phyloP scores from a whole-genome alignment of 192 early-diverging fungal genomes.

The Linnemannia schmuckeri region DNA sequence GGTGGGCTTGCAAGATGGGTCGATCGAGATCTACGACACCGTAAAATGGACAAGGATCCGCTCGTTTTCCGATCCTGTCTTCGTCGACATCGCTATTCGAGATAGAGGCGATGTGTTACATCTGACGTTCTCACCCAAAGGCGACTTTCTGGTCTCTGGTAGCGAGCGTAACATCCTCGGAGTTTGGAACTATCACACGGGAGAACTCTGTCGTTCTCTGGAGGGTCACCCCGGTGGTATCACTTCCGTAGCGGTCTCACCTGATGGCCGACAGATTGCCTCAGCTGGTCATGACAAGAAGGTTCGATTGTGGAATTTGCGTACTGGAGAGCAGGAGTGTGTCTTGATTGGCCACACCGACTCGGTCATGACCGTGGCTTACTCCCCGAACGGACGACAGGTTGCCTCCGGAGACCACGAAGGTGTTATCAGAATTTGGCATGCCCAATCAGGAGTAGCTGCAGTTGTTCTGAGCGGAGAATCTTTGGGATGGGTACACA shows the following conservation, averaged over 20 bases:
- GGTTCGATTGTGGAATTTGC: not conserved
- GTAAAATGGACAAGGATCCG: not conserved
- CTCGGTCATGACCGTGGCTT: not conserved
- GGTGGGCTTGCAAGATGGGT: not conserved
- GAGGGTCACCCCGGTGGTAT: not conserved
- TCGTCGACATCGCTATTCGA: not conserved
- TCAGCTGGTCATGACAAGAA: not conserved
- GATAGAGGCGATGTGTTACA: not conserved
- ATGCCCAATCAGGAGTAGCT: not conserved
- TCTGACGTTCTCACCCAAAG: conserved; percentile 4
- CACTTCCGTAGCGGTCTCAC: not conserved
- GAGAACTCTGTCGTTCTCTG: not conserved
- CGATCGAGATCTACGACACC: not conserved
- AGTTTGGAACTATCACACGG: conserved; percentile 11
- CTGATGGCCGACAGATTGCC: conserved; percentile 2
- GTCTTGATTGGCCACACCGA: not conserved
- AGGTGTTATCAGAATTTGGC: not conserved
- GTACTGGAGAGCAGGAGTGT: not conserved
- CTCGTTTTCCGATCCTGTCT: not conserved
- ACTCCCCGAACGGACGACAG: not conserved
- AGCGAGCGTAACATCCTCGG: not conserved
- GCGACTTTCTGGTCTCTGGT: not conserved
- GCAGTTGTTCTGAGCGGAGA: not conserved
- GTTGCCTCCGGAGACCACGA: not conserved
- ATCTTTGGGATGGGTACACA: not conserved